Base-by-base conservation (phyloP, 495 filamentous ascomycete species). In the Tuber microsphaerosporum region DNA sequence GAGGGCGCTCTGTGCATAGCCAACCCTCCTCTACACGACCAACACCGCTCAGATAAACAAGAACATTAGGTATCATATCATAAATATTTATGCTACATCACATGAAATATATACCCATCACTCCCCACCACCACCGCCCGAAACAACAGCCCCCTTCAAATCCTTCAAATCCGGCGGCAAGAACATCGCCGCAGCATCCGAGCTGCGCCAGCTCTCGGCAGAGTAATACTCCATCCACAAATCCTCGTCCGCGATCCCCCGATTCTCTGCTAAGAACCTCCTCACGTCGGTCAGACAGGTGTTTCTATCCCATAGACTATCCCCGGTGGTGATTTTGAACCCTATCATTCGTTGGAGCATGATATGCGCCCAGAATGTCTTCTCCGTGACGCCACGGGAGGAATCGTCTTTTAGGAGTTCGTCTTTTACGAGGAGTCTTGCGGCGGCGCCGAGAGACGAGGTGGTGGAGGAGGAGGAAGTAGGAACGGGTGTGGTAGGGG, bases 121-220 rank as follows among this genome's bases (percentile, higher is more conserved):
- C 56, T 5, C 26, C n/a, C 26, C 17, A 26, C n/a, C 8, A 31
- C 20, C 26, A 17, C 10, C 56, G 12, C n/a, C 26, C 16, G 56
- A 14, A 65, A 65, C 56, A 31, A 31, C 56, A 31, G 31, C 56
- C 10, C 56, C 56, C n/a, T 12, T 43, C 48, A 74, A 70, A 44
- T 74, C 77, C n/a, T 75, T 78, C 22, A 79, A 69, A 78, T 79
- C 77, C 46, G 75, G 77, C 5, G 51, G 72, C 20, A 79, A 72
- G 72, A 78, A 79, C 68, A 69, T 75, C 51, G 44, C 51, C 42
- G 43, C 69, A 12, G 77, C 77, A 17, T 79, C 75, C 34, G 51
- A 44, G 43, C 77, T 79, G 37, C 70, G 39, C 77, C 77, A 79
- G 16, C 69, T 75, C 56, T 79, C 77, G 26, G 71, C 75, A 5